Evolutionary conservation across 257 asterid genomes (phyloP).

Genomic region (Nicotiana paniculata): DNA sequence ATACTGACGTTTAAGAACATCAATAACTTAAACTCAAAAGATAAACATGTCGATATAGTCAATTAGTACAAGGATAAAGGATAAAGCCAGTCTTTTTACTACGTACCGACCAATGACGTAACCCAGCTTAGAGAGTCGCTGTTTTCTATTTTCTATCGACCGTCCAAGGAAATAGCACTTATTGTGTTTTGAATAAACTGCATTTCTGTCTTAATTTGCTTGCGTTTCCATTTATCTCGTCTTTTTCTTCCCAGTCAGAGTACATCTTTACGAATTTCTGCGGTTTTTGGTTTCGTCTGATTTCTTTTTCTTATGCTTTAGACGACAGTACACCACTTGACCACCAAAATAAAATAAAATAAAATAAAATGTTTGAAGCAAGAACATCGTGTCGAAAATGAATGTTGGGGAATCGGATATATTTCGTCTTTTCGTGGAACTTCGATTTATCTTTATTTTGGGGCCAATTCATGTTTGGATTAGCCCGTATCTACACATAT

Average conservation of each 20-base stretch:
- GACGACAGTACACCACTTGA: slow-evolving; percentile 9
- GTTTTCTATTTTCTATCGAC: slow-evolving; percentile 21
- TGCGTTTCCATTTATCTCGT: not conserved
- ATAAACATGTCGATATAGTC: too few species aligned
- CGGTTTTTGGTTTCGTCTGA: not conserved
- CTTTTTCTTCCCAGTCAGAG: not conserved
- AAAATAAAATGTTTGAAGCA: not conserved
- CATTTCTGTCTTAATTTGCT: slow-evolving; percentile 22
- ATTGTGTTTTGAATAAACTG: slow-evolving; percentile 19
- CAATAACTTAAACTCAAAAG: too few species aligned
- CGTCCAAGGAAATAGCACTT: slow-evolving; percentile 45
- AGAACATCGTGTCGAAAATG: slow-evolving; percentile 6
- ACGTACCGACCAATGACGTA: not conserved
- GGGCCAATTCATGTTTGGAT: not conserved
- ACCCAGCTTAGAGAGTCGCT: too few species aligned
- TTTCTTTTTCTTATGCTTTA: slow-evolving; percentile 10
- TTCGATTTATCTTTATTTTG: not conserved
- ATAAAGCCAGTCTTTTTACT: not conserved
- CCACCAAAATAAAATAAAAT: not conserved
- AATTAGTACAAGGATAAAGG: not conserved
- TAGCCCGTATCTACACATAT: not conserved
- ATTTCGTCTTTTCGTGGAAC: not conserved
- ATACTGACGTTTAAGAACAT: too few species aligned
- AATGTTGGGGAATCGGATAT: not conserved
- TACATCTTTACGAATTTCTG: not conserved